These are phyloP conservation scores for Candida silvicultrix DNA, from an alignment of 805 yeast species.

Conservation along the genomic window DNA sequence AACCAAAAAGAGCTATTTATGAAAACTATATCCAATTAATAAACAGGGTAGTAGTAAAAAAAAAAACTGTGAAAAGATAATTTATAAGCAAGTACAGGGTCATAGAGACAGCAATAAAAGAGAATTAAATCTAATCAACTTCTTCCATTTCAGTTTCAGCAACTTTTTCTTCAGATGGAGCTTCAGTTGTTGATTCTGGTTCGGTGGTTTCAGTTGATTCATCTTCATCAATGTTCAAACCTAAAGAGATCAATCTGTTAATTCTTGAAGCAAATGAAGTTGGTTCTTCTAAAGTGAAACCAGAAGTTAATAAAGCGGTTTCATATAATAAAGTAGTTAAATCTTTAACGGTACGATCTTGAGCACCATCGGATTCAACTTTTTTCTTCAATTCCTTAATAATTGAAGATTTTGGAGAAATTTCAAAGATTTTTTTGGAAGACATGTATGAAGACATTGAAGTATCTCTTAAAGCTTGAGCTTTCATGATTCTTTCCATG, in stretches of 20 bases:
- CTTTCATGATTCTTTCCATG: conserved; percentile 99
- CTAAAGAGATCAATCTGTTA: conserved; percentile 95
- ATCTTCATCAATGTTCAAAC: conserved; percentile 95
- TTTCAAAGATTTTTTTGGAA: conserved; percentile 98
- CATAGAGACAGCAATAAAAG: background rate
- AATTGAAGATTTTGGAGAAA: conserved; percentile 93
- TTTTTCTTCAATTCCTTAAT: conserved; percentile 93
- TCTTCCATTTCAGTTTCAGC: conserved; percentile 98
- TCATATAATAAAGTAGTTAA: conserved; percentile 93
- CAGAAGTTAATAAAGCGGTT: conserved; percentile 97
- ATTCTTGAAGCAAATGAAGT: conserved; percentile 95
- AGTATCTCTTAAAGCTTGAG: conserved; percentile 98
- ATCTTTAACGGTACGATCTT: conserved; percentile 97
- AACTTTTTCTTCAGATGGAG: conserved; percentile 56
- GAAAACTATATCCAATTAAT: background rate
- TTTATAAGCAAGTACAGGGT: background rate
- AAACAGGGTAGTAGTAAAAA: background rate
- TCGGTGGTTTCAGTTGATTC: conserved; percentile 42
- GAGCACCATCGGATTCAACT: conserved; percentile 96
- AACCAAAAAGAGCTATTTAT: background rate
- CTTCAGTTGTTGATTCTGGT: conserved; percentile 40
- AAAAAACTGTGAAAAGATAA: background rate
- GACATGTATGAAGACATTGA: conserved; percentile 99
- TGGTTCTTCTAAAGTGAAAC: conserved; percentile 99
- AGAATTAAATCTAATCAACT: conserved; percentile 62